These are phyloP conservation scores for Solanum megistacrolobum DNA, from an alignment of 257 asterid genomes.

Conservation along the genomic window DNA sequence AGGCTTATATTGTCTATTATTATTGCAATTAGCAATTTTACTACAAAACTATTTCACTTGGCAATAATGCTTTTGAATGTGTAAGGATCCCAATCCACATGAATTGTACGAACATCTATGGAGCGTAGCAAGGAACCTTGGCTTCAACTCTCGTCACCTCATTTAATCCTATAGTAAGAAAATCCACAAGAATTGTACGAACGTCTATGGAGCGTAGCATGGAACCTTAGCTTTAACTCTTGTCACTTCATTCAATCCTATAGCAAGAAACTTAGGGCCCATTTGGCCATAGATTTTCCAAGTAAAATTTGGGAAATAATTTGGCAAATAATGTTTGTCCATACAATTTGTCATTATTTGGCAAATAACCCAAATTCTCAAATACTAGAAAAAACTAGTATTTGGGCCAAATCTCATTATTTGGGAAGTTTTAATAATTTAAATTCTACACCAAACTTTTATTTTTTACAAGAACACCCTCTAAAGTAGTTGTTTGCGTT, in stretches of 20 bases:
- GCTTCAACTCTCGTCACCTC: not conserved
- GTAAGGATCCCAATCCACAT: not conserved
- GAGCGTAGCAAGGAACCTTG: not conserved
- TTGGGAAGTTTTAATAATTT: no score
- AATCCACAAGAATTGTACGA: not conserved
- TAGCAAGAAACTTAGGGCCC: not conserved
- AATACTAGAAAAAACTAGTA: no score
- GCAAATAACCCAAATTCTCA: no score
- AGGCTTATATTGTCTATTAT: not conserved
- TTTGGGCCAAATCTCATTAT: no score
- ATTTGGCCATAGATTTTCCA: no score
- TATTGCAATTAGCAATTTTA: not conserved
- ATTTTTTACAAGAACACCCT: no score
- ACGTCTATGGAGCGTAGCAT: not conserved
- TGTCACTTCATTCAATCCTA: not conserved
- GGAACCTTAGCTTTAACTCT: not conserved
- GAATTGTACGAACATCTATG: not conserved
- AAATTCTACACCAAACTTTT: no score
- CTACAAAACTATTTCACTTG: not conserved
- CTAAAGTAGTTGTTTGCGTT: no score
- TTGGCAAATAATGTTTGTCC: no score
- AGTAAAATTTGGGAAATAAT: no score
- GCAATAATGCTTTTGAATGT: not conserved
- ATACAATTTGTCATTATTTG: no score
- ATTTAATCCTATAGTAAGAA: no score